Conservation (phyloP, 1,139 yeast species). For the Candida sp. region DNA sequence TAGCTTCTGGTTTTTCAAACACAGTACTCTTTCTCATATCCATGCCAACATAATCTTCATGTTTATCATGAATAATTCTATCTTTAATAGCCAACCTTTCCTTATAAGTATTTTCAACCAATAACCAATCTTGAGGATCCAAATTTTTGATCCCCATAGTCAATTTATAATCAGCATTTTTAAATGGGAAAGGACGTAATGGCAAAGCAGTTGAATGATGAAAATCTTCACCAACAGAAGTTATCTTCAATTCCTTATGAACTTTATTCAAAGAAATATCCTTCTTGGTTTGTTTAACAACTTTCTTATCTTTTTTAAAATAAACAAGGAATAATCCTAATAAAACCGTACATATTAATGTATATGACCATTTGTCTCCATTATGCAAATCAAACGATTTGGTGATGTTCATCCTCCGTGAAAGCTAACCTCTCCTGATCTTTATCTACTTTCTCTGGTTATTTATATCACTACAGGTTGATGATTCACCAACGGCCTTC, state of each 20-base stretch:
- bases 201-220: conserved; percentile 15
- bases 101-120: conserved; percentile 63
- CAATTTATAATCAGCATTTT: conserved; percentile 50
- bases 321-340: background rate
- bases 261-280: background rate
- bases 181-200: conserved; percentile 17
- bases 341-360: background rate
- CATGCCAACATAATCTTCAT: conserved; percentile 32
- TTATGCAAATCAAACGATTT: background rate
- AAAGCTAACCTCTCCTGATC: too few relatives aligned
- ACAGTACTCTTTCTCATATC: conserved; percentile 28
- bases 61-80: conserved; percentile 32
- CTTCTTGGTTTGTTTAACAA: background rate
- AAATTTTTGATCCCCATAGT: conserved; percentile 65
- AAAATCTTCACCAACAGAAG: conserved; percentile 13
- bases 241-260: conserved; percentile 8
- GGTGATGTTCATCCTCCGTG: background rate
- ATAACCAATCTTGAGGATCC: conserved; percentile 59
- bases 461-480: background rate
- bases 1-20: conserved; percentile 38
- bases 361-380: background rate
- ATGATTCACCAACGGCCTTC: conserved; percentile 1
- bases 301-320: background rate
- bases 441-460: too few relatives aligned
- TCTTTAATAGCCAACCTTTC: conserved; percentile 41